Percentiles rank a stretch among this genome's conserved stretches.
phyloP scores from a whole-genome alignment of 1,139 yeast species.

The Schwanniomyces etchellsii region DNA sequence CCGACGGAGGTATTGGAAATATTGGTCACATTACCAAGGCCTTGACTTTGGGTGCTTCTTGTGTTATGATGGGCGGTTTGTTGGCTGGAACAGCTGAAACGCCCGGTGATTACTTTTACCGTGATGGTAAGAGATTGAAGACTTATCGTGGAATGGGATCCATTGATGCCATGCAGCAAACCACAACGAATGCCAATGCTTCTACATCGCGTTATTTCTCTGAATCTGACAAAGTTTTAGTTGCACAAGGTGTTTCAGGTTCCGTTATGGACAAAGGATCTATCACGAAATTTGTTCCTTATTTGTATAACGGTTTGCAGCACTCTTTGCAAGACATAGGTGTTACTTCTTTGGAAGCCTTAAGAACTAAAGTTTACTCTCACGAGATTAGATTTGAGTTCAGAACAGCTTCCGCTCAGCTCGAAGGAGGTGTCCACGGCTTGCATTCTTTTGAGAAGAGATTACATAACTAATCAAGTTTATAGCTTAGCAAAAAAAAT shows the following conservation, averaged over 20 bases:
- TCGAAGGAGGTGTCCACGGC: conserved; percentile 98
- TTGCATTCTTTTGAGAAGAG: conserved; percentile 97
- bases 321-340: conserved; percentile 99
- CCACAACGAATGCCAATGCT: conserved; percentile 83
- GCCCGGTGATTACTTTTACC: conserved; percentile 96
- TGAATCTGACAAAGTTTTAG: conserved; percentile 90
- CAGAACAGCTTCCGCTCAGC: conserved; percentile 98
- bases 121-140: conserved; percentile 97
- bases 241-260: conserved; percentile 99
- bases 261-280: conserved; percentile 97
- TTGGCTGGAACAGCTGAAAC: conserved; percentile 98
- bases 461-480: conserved; percentile 70
- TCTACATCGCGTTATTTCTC: conserved; percentile 98
- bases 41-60: conserved; percentile 91
- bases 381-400: conserved; percentile 90
- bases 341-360: conserved; percentile 55
- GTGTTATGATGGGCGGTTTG: conserved; percentile 99
- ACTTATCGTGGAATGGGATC: conserved; percentile 99
- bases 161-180: conserved; percentile 97
- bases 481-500: conserved; percentile 4
- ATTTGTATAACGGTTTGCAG: conserved; percentile 91
- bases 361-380: conserved; percentile 57
- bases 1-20: conserved; percentile 99
- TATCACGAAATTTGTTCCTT: conserved; percentile 86
- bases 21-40: conserved; percentile 99